Percentiles rank a stretch among this genome's conserved stretches.
phyloP scores from a whole-genome alignment of 352 stramenopile species.

The Globisporangium radiosum region DNA sequence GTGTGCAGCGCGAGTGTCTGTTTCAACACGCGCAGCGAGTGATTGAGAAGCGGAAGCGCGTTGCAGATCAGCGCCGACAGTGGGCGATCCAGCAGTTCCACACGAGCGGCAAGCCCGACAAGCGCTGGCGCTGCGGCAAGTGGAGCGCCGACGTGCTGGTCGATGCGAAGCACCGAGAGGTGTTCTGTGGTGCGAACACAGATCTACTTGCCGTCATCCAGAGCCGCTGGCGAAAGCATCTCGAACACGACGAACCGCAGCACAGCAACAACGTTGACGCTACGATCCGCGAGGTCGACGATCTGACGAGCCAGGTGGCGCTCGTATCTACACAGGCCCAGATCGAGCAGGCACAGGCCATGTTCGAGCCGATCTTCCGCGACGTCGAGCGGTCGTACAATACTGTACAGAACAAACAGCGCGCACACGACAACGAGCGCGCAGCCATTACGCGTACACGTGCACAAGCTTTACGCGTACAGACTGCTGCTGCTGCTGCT shows the following conservation, averaged over 20 bases:
- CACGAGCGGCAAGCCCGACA: constrained; percentile 53
- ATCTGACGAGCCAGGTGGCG: constrained; percentile 39
- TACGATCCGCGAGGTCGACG: constrained; percentile 23
- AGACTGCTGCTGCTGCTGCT: neutral
- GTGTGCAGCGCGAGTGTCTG: constrained; percentile 49
- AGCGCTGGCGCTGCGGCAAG: constrained; percentile 38
- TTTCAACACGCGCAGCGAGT: constrained; percentile 35
- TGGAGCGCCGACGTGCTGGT: constrained; percentile 45
- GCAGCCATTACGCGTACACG: neutral
- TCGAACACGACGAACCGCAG: constrained; percentile 7
- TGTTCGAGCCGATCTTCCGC: constrained; percentile 62
- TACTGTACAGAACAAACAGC: constrained; percentile 29
- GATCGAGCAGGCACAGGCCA: constrained; percentile 48
- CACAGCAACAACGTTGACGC: constrained; percentile 17
- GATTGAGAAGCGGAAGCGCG: constrained; percentile 20
- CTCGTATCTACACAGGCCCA: constrained; percentile 37
- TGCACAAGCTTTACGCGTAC: neutral
- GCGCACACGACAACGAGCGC: constrained; percentile 13
- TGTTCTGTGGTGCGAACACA: constrained; percentile 42
- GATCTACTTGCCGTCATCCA: constrained; percentile 48
- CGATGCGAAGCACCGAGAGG: constrained; percentile 36
- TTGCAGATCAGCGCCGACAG: constrained; percentile 43
- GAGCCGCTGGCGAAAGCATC: constrained; percentile 37
- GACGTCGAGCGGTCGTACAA: constrained; percentile 44
- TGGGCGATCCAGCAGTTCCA: constrained; percentile 47